phyloP scores from a whole-genome alignment of 192 early-diverging fungal species.

The Backusella tuberculispora region DNA sequence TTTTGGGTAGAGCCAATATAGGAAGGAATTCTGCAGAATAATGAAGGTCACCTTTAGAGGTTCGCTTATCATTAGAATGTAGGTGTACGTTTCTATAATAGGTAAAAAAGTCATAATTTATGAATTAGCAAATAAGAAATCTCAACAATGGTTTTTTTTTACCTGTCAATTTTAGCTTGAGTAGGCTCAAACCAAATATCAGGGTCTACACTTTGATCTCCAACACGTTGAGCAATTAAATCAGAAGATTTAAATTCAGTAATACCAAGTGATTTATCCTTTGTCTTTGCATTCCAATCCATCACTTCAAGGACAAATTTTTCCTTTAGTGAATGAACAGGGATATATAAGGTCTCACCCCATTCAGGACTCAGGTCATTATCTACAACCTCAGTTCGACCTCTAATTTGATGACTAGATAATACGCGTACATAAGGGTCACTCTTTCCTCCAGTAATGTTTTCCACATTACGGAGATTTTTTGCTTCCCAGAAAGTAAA shows the following conservation, averaged over 20 bases:
- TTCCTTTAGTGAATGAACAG: constrained; percentile 70
- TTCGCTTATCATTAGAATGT: constrained; percentile 26
- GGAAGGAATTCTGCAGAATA: constrained; percentile 46
- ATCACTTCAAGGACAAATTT: constrained; percentile 68
- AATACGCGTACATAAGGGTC: constrained; percentile 81
- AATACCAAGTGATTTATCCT: constrained; percentile 75
- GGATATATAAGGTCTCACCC: constrained; percentile 80
- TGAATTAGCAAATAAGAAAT: not conserved
- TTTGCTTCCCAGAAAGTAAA: constrained; percentile 70
- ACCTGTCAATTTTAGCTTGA: constrained; percentile 31
- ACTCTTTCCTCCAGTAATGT: constrained; percentile 59
- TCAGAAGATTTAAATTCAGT: constrained; percentile 35
- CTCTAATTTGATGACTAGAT: constrained; percentile 56
- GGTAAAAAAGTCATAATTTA: not conserved
- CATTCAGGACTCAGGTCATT: constrained; percentile 80
- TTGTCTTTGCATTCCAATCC: constrained; percentile 76
- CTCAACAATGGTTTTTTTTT: constrained; percentile 6
- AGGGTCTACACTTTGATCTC: constrained; percentile 24
- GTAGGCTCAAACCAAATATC: constrained; percentile 34
- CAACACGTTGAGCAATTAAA: constrained; percentile 27
- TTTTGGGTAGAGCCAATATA: constrained; percentile 21
- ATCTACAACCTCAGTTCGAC: constrained; percentile 66
- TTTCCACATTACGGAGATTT: constrained; percentile 49
- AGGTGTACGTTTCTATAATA: constrained; percentile 37
- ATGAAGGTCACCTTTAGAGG: constrained; percentile 41